phyloP scores from a whole-genome alignment of 352 stramenopile genomes.

The Hyaloperonospora brassicae region DNA sequence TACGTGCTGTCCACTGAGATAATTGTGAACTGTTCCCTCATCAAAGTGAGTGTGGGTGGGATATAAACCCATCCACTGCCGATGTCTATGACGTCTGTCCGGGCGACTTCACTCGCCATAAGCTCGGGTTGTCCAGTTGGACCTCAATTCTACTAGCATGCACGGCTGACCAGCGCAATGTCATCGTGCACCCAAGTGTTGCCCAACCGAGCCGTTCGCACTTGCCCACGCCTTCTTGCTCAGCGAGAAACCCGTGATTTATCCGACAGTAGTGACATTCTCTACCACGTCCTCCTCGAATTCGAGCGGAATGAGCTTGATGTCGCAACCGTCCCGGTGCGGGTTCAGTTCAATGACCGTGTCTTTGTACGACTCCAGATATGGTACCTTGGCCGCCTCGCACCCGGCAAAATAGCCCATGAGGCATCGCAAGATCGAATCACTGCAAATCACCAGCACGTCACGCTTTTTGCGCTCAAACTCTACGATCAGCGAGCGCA shows the following conservation, averaged over 20 bases:
- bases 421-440: slow-evolving; percentile 69
- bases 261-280: slow-evolving; percentile 16
- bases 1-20: too few relatives aligned
- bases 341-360: slow-evolving; percentile 73
- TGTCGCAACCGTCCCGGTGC: slow-evolving; percentile 79
- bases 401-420: slow-evolving; percentile 79
- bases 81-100: too few relatives aligned
- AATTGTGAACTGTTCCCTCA: too few relatives aligned
- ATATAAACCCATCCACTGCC: too few relatives aligned
- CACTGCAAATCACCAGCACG: slow-evolving; percentile 78
- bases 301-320: slow-evolving; percentile 73
- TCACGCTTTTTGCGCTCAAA: slow-evolving; percentile 87
- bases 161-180: too few relatives aligned
- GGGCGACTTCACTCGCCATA: too few relatives aligned
- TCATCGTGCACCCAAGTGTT: too few relatives aligned
- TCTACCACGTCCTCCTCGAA: slow-evolving; percentile 30
- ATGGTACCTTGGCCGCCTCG: slow-evolving; percentile 58
- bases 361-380: slow-evolving; percentile 59
- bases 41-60: too few relatives aligned
- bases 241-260: slow-evolving; percentile 4
- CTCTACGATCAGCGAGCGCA: slow-evolving; percentile 89
- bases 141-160: too few relatives aligned
- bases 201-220: too few relatives aligned
- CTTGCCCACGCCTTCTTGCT: too few relatives aligned
- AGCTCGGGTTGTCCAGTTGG: too few relatives aligned